Conservation (phyloP, 2,329 filamentous ascomycete genomes). For the Fusarium sp. region DNA sequence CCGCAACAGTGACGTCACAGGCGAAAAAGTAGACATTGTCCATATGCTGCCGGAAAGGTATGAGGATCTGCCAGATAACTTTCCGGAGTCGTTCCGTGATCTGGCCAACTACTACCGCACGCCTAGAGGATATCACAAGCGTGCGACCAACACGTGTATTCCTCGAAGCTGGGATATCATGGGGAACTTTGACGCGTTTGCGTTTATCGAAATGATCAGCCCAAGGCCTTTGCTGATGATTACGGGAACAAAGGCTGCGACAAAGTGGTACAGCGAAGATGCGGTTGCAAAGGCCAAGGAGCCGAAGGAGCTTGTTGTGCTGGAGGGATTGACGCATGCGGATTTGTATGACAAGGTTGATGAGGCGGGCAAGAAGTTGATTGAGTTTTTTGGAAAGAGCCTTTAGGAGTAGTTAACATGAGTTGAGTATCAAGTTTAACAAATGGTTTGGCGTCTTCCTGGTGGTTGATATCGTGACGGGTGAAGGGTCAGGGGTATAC, state of each 20-base stretch:
- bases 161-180: neutral
- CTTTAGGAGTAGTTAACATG: neutral
- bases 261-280: constrained; percentile 12
- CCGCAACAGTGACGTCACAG: neutral
- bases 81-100: neutral
- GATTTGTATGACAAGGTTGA: constrained; percentile 33
- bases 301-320: constrained; percentile 30
- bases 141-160: neutral
- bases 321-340: constrained; percentile 27
- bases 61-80: neutral
- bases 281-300: constrained; percentile 21
- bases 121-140: neutral
- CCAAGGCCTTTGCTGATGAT: neutral
- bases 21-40: neutral
- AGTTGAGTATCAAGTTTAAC: neutral
- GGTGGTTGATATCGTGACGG: neutral
- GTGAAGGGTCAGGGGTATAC: neutral
- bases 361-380: constrained; percentile 19
- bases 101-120: neutral
- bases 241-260: neutral
- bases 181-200: neutral
- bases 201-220: neutral
- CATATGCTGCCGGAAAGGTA: neutral
- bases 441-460: neutral
- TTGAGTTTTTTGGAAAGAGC: constrained; percentile 21